Conservation (phyloP, 2,329 filamentous ascomycete genomes). For the Phyllosticta ampelicida region DNA sequence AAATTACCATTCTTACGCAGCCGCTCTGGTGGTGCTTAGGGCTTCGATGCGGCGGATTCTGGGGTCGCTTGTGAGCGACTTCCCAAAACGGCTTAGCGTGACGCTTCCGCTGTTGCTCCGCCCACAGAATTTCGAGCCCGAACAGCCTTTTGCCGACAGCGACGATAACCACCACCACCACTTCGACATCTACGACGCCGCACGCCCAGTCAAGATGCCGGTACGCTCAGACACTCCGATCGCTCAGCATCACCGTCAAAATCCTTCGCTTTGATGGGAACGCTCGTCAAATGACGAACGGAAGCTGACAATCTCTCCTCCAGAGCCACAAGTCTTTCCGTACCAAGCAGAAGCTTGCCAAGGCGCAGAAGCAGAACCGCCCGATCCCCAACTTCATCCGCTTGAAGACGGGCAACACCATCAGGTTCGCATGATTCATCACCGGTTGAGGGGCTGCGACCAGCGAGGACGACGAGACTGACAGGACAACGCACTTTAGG, state of each 20-base stretch:
- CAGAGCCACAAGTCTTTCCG: slow-evolving; percentile 99
- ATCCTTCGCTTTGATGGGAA: neutral
- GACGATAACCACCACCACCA: slow-evolving; percentile 9
- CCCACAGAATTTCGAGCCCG: slow-evolving; percentile 9
- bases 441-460: neutral
- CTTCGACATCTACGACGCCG: slow-evolving; percentile 11
- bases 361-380: slow-evolving; percentile 99
- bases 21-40: too few species aligned
- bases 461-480: slow-evolving; percentile 6
- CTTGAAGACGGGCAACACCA: slow-evolving; percentile 96
- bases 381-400: slow-evolving; percentile 99
- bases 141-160: neutral
- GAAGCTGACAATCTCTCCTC: slow-evolving; percentile 13
- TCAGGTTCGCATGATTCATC: slow-evolving; percentile 61
- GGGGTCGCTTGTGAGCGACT: neutral
- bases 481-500: slow-evolving; percentile 41
- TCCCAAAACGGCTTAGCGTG: neutral
- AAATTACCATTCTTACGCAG: too few species aligned
- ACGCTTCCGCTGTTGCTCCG: neutral
- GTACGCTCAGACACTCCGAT: slow-evolving; percentile 1
- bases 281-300: neutral
- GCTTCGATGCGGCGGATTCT: neutral
- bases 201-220: slow-evolving; percentile 12
- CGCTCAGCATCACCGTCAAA: neutral
- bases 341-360: slow-evolving; percentile 99